These are phyloP conservation scores for Cetraspora pellucida DNA, from an alignment of 192 early-diverging fungal species.

Conservation along the genomic window DNA sequence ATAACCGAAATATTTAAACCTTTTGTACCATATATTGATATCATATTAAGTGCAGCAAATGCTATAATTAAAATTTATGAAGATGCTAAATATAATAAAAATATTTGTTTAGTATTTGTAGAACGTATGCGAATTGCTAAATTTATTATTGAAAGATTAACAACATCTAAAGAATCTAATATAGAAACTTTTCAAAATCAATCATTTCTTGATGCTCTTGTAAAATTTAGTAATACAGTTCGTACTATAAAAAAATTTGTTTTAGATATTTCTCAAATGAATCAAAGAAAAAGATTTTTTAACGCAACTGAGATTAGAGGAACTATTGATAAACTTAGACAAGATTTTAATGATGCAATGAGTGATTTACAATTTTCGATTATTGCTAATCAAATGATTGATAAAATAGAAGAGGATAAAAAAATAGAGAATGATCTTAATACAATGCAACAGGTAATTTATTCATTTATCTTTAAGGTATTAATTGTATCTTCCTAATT, in stretches of 20 bases:
- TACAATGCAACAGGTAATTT: too few relatives aligned
- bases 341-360: too few relatives aligned
- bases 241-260: background rate
- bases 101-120: background rate
- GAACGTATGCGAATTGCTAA: background rate
- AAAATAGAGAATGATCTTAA: too few relatives aligned
- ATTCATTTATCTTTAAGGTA: too few relatives aligned
- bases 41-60: background rate
- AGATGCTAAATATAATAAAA: conserved; percentile 16
- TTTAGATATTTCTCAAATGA: background rate
- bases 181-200: conserved; percentile 2
- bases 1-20: background rate
- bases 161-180: background rate
- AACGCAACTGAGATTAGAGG: too few relatives aligned
- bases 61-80: background rate
- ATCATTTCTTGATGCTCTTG: background rate
- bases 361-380: too few relatives aligned
- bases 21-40: background rate
- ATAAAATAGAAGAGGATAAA: too few relatives aligned
- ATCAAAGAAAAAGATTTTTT: too few relatives aligned
- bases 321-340: too few relatives aligned
- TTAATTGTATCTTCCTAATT: too few relatives aligned
- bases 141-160: conserved; percentile 3
- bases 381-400: too few relatives aligned
- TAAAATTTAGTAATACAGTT: background rate